Evolutionary conservation across 2,329 filamentous ascomycete species (phyloP), one percentile per base, ranked within the genome.

Genomic region (Neonectria neomacrospora): DNA sequence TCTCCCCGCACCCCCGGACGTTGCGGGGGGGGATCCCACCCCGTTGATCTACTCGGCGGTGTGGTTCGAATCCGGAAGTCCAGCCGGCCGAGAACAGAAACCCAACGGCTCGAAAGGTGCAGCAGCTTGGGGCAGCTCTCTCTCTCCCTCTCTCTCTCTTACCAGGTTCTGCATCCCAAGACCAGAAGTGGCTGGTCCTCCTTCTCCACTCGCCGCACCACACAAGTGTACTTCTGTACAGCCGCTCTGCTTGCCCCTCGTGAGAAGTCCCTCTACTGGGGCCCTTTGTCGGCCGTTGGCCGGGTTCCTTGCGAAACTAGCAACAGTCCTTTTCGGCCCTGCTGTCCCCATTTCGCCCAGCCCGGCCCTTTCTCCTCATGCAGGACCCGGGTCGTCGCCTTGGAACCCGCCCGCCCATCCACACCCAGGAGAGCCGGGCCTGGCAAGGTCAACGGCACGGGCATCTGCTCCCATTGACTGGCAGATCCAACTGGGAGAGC

Each of bases 21-120:
- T 23, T 55, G 28, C 28, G 26, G 61, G 64, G 37, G 42, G 32
- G 64, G 64, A 41, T 44, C 47, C 26, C 64, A 47, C 65, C 58
- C 57, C 65, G 68, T 71, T 68, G 68, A 71, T 67, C 69, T 51
- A 56, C 54, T 72, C 70, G 70, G 70, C 26, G 42, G 66, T 72
- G 70, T 71, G 70, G 62, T 22, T 65, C 70, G 20, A 72, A 71
- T 71, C 20, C 58, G 70, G 70, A 64, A 71, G 58, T 54, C 42
- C 26, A 23, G n/a, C 62, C 69, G 64, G 69, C 53, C 42, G 30
- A 48, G 32, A 55, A 48, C 41, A 45, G 30, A 45, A 54, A 42
- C n/a, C 11, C 37, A 3, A 41, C 16, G 9, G 37, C 10, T 20
- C n/a, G 37, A 20, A 18, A 41, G 34, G n/a, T 16, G 34, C 34